Base-by-base conservation (phyloP, 106 monocot genomes). In the Vanilla planifolia region DNA sequence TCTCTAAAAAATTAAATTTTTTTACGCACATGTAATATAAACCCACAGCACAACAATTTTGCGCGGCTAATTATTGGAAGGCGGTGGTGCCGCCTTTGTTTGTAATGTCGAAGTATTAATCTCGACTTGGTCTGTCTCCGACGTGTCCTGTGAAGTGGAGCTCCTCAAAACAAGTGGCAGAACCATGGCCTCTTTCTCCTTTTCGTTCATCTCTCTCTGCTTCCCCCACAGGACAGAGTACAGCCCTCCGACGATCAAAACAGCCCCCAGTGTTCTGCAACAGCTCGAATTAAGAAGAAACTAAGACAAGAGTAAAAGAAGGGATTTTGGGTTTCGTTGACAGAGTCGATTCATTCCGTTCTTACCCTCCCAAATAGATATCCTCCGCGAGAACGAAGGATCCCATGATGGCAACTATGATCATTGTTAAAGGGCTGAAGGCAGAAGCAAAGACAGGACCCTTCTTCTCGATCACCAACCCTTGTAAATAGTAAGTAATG, bases 181-280 rank as follows among this genome's bases (percentile, higher is more conserved):
- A n/a, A n/a, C n/a, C n/a, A n/a, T n/a, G n/a, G n/a, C n/a, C n/a
- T n/a, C n/a, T n/a, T 80, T 71, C 60, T 79, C 77, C 67, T 81
- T 82, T 71, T 86, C 90, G n/a, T 78, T 78, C 44, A 51, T 69
- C 67, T 95, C 95, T 61, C 72, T 96, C 78, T 90, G 60, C 48
- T 96, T 96, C 0, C 95, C 95, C 95, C 95, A 96, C 2, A 96
- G 72, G 17, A 90, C 95, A 1, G 86, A 75, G 80, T 90, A 96
- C 33, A 96, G 79, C 6, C 95, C 95, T 14, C 65, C 66, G 2
- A 90, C 90, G n/a, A 96, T 96, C 39, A 96, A 48, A 25, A 90
- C 40, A 1, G 71, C 77, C 4, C 95, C 90, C 25, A 90, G 47
- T 6, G 90, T 40, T 5, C 95, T 96, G 80, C 77, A 80, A 19